phyloP scores from a whole-genome alignment of 1,284 basidiomycete species.

The Gymnopus androsaceus region DNA sequence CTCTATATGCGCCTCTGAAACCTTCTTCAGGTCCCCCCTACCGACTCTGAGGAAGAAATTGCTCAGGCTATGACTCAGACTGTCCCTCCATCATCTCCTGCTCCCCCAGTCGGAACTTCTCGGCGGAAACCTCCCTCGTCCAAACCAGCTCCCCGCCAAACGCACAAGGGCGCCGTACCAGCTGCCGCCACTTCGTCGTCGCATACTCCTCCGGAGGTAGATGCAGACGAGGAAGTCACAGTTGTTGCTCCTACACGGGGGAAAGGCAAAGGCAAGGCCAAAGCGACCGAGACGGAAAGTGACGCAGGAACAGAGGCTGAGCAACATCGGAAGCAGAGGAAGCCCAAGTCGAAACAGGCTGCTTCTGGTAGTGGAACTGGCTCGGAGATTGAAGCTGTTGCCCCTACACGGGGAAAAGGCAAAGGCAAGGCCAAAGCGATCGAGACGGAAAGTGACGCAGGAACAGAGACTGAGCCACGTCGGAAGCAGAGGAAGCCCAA shows the following conservation, averaged over 20 bases:
- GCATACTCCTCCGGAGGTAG: background rate
- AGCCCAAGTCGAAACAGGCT: background rate
- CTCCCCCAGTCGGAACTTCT: constrained; percentile 15
- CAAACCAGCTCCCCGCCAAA: constrained; percentile 2
- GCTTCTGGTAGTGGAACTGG: background rate
- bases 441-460: constrained; percentile 13
- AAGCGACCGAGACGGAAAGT: constrained; percentile 12
- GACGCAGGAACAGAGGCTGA: constrained; percentile 1
- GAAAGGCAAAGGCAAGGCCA: constrained; percentile 22
- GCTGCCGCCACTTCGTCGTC: background rate
- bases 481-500: constrained; percentile 13
- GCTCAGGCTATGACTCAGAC: constrained; percentile 16
- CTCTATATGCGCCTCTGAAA: background rate
- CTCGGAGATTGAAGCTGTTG: background rate
- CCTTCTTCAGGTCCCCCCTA: background rate
- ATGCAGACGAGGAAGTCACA: background rate
- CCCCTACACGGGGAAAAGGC: constrained; percentile 23
- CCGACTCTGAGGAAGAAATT: constrained; percentile 18
- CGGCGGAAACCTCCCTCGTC: constrained; percentile 1
- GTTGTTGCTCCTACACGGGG: constrained; percentile 21
- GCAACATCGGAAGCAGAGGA: constrained; percentile 12
- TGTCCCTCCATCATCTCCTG: constrained; percentile 18
- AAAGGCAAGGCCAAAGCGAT: constrained; percentile 20
- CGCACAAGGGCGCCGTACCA: background rate
- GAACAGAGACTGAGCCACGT: background rate